Conservation (phyloP, 1,284 basidiomycete species). For the Tausonia pullulans region DNA sequence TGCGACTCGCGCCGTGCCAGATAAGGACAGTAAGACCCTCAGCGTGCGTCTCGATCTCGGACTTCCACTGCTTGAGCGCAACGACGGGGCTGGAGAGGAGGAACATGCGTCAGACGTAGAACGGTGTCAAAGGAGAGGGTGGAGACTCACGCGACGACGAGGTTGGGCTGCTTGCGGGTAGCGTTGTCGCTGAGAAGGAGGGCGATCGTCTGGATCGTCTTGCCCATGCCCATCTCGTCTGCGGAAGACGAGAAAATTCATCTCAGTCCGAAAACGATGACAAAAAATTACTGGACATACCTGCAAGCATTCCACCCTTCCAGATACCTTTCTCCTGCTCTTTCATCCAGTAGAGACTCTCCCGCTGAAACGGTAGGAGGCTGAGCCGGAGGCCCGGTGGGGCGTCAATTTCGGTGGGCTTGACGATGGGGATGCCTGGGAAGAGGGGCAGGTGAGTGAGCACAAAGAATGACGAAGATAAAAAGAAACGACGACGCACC, state of each 20-base stretch:
- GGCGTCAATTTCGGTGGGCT: constrained; percentile 62
- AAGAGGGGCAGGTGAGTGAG: neutral
- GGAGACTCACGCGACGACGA: constrained; percentile 70
- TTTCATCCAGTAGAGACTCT: constrained; percentile 92
- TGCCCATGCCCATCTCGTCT: neutral
- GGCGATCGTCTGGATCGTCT: constrained; percentile 89
- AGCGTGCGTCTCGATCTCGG: constrained; percentile 79
- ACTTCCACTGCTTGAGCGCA: constrained; percentile 97
- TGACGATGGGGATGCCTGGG: constrained; percentile 46
- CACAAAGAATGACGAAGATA: neutral
- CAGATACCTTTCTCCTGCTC: constrained; percentile 81
- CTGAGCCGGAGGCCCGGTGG: constrained; percentile 62
- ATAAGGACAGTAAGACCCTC: constrained; percentile 57
- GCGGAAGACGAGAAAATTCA: neutral
- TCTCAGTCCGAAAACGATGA: constrained; percentile 21
- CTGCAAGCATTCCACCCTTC: constrained; percentile 87
- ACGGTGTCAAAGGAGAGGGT: neutral
- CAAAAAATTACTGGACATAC: neutral
- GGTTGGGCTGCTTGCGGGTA: constrained; percentile 57
- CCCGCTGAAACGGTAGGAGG: constrained; percentile 64
- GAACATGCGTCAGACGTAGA: constrained; percentile 1
- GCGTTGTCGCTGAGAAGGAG: constrained; percentile 62
- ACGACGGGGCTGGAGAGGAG: constrained; percentile 61
- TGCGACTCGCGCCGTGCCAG: constrained; percentile 71
- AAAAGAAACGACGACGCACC: neutral